A percentile compares a stretch with the other conserved stretches of the same genome.
These are phyloP conservation scores for Fistulinella prunicolor DNA, from an alignment of 768 basidiomycete genomes.

Conservation along the genomic window DNA sequence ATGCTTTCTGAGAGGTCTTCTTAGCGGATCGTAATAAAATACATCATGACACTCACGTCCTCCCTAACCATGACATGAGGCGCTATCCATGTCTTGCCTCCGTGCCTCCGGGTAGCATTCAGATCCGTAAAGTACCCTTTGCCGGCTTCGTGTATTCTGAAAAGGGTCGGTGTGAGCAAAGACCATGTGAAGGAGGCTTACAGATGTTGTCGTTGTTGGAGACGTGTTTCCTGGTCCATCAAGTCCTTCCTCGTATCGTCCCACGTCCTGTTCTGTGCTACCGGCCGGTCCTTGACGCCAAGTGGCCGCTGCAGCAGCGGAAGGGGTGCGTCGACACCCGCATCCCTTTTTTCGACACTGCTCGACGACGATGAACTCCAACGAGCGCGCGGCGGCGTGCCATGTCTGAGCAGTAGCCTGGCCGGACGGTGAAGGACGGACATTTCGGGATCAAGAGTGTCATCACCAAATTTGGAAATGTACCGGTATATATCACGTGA, in stretches of 20 bases:
- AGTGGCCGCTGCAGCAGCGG: conserved; percentile 59
- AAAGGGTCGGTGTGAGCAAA: conserved; percentile 1
- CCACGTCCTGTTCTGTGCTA: conserved; percentile 54
- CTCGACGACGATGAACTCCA: conserved; percentile 21
- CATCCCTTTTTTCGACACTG: background rate
- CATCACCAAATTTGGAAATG: conserved; percentile 19
- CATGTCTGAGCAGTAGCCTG: conserved; percentile 11
- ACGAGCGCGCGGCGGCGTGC: conserved; percentile 9
- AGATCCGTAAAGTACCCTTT: conserved; percentile 90
- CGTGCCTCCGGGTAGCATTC: conserved; percentile 74
- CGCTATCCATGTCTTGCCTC: conserved; percentile 94
- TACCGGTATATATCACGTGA: conserved; percentile 27
- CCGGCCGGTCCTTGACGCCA: conserved; percentile 71
- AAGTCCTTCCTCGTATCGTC: conserved; percentile 64
- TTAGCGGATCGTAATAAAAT: background rate
- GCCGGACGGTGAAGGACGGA: conserved; percentile 10
- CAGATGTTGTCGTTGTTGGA: conserved; percentile 67
- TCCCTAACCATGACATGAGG: conserved; percentile 85
- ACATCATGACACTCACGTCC: conserved; percentile 59
- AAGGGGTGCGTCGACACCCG: conserved; percentile 19
- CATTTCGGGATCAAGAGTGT: conserved; percentile 22
- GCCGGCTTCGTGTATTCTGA: conserved; percentile 58
- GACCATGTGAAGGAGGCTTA: conserved; percentile 21
- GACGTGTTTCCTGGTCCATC: conserved; percentile 65
- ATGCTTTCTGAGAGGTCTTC: conserved; percentile 62